These are phyloP conservation scores for Metarhizium robertsii DNA, from an alignment of 2,329 filamentous ascomycete species.

Conservation along the genomic window DNA sequence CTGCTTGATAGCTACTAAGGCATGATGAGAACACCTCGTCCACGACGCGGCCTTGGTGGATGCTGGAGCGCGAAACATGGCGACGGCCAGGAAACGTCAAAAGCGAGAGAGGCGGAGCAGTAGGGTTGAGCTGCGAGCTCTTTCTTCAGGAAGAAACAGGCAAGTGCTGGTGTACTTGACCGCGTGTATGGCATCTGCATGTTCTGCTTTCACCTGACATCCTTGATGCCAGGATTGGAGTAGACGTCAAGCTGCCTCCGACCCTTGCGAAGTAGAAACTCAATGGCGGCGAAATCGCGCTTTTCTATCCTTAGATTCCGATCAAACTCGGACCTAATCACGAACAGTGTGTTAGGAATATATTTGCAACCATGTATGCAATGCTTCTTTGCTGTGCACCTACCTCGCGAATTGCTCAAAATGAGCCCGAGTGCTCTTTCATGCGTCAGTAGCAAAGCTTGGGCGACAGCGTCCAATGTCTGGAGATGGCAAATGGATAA, in stretches of 20 bases:
- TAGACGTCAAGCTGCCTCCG: slow-evolving; percentile 74
- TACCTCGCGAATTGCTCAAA: slow-evolving; percentile 58
- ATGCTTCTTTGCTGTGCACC: slow-evolving; percentile 11
- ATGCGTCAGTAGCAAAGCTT: background rate
- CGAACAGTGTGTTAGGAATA: background rate
- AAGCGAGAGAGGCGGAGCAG: background rate
- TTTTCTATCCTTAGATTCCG: slow-evolving; percentile 62
- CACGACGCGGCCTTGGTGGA: slow-evolving; percentile 1
- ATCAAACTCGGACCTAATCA: slow-evolving; percentile 53
- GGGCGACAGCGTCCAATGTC: background rate
- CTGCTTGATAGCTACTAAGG: slow-evolving; percentile 3
- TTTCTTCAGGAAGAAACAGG: background rate
- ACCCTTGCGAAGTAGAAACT: slow-evolving; percentile 77
- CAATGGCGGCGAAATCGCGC: slow-evolving; percentile 78
- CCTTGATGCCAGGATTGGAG: slow-evolving; percentile 69
- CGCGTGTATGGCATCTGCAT: background rate
- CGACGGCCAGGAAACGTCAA: background rate
- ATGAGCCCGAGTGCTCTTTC: slow-evolving; percentile 27
- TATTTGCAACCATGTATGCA: too few relatives aligned
- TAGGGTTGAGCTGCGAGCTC: background rate
- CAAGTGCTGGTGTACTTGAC: background rate
- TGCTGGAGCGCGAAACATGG: background rate
- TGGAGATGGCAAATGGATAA: slow-evolving; percentile 1
- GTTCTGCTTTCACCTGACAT: slow-evolving; percentile 41
- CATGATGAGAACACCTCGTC: slow-evolving; percentile 6